phyloP scores from a whole-genome alignment of 2,329 filamentous ascomycete species.

The Macrophomina pseudophaseolina region DNA sequence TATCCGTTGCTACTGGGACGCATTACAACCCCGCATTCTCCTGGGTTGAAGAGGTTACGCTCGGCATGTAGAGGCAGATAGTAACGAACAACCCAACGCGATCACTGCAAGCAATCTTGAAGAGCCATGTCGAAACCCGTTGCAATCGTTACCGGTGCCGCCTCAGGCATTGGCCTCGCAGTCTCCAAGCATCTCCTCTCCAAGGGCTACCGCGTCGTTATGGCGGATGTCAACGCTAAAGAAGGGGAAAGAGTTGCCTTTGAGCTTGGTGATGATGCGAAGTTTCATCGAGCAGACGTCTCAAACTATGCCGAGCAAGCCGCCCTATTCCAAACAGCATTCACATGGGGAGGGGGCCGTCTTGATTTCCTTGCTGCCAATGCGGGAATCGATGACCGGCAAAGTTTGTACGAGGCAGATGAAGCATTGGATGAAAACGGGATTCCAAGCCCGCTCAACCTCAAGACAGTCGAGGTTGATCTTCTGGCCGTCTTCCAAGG shows the following conservation, averaged over 20 bases:
- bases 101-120: neutral
- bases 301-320: conserved; percentile 46
- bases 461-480: conserved; percentile 43
- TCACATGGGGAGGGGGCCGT: conserved; percentile 48
- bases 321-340: conserved; percentile 46
- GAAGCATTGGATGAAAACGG: conserved; percentile 37
- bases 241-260: conserved; percentile 51
- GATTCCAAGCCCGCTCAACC: conserved; percentile 34
- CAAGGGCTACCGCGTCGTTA: conserved; percentile 47
- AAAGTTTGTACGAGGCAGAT: conserved; percentile 41
- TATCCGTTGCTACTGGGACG: too few relatives aligned
- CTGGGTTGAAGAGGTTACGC: neutral
- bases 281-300: conserved; percentile 48
- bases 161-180: conserved; percentile 52
- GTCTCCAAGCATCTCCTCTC: conserved; percentile 48
- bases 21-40: neutral
- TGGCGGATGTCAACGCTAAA: conserved; percentile 54
- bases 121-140: conserved; percentile 45
- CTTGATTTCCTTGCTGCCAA: conserved; percentile 52
- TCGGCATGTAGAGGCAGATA: neutral
- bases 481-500: conserved; percentile 43
- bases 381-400: conserved; percentile 45
- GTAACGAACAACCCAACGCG: neutral
- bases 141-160: conserved; percentile 53
- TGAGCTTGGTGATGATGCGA: conserved; percentile 31